These are phyloP conservation scores for Plasmodium gaboni DNA, from an alignment of 169 alveolate genomes.

Conservation along the genomic window DNA sequence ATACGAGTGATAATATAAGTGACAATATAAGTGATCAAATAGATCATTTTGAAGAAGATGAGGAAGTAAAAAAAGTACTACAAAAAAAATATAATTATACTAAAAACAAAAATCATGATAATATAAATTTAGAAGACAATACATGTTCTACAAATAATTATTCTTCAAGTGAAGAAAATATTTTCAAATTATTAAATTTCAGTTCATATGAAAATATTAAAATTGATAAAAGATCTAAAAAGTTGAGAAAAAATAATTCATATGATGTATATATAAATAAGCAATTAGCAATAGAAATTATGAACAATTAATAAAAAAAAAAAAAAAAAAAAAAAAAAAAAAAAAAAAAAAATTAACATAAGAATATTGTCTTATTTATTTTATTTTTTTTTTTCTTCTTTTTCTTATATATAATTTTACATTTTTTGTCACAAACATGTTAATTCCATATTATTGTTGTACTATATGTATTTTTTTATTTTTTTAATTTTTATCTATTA, in stretches of 20 bases:
- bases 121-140: background rate
- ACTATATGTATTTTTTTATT: no score
- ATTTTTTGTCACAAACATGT: no score
- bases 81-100: background rate
- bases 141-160: constrained; percentile 8
- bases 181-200: constrained; percentile 44
- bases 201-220: constrained; percentile 30
- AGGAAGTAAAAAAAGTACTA: background rate
- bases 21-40: no score
- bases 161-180: constrained; percentile 47
- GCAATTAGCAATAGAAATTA: constrained; percentile 66
- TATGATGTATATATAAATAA: constrained; percentile 51
- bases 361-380: constrained; percentile 3
- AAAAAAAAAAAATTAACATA: background rate
- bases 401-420: no score
- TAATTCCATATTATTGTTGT: no score
- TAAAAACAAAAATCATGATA: no score
- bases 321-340: no score
- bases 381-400: background rate
- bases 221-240: constrained; percentile 14
- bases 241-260: constrained; percentile 3
- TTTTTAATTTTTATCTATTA: no score
- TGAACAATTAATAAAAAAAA: constrained; percentile 16
- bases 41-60: background rate
- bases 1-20: no score